Evolutionary conservation across 2,329 filamentous ascomycete species (phyloP).

Genomic region (Arthrobotrys iridis): DNA sequence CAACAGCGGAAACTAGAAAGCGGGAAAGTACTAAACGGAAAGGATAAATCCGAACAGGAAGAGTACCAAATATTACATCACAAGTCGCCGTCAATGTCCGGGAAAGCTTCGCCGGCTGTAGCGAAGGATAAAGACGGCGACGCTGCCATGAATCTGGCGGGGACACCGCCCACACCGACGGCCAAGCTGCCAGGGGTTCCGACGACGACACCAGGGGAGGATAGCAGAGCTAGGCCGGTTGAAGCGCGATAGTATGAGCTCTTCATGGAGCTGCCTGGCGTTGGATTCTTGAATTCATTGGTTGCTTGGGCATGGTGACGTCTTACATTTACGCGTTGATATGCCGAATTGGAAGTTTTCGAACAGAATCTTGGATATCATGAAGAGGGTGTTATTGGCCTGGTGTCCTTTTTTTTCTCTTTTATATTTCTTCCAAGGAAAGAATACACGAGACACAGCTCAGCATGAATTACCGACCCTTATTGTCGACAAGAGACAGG

Average conservation of each 20-base stretch:
- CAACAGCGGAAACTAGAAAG: constrained; percentile 51
- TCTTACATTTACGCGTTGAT: constrained; percentile 2
- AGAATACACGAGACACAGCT: too few species aligned
- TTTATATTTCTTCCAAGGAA: too few species aligned
- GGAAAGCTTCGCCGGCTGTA: constrained; percentile 39
- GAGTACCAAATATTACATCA: constrained; percentile 54
- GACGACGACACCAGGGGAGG: constrained; percentile 13
- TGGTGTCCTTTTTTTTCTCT: neutral
- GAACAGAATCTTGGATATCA: neutral
- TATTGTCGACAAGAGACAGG: too few species aligned
- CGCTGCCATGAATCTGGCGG: constrained; percentile 27
- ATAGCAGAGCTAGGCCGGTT: constrained; percentile 41
- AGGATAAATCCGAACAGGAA: constrained; percentile 50
- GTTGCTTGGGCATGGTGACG: too few species aligned
- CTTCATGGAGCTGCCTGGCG: neutral
- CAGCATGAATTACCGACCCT: too few species aligned
- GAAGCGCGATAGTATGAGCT: constrained; percentile 44
- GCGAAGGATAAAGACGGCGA: constrained; percentile 42
- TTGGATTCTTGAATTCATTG: neutral
- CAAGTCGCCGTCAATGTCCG: constrained; percentile 52
- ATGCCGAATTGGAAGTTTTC: neutral
- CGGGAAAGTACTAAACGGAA: constrained; percentile 50
- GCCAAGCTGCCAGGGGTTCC: neutral
- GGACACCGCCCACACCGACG: constrained; percentile 25
- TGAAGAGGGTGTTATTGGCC: neutral